phyloP scores from a whole-genome alignment of 257 asterid genomes.

The Solanum commersonii region DNA sequence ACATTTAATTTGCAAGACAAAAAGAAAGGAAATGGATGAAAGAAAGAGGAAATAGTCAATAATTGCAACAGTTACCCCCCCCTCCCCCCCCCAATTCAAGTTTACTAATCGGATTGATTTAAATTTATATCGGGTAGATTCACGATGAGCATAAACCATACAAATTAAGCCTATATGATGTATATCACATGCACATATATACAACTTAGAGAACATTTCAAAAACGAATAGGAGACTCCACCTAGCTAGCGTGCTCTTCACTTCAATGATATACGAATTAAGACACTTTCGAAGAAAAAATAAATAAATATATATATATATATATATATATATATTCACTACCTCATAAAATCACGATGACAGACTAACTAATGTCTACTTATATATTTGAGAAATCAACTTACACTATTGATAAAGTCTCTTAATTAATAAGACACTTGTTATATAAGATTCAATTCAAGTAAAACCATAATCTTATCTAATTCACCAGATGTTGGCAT shows the following conservation, averaged over 20 bases:
- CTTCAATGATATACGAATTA: too few relatives aligned
- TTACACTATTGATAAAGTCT: too few relatives aligned
- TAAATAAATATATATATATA: too few relatives aligned
- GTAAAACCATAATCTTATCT: not conserved
- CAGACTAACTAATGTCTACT: not conserved
- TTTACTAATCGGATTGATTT: not conserved
- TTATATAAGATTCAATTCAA: not conserved
- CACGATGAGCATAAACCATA: rapidly evolving
- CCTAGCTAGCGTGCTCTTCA: not conserved
- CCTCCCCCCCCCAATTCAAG: not conserved
- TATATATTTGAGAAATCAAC: not conserved
- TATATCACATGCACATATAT: not conserved
- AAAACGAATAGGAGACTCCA: not conserved
- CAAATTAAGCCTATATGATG: not conserved
- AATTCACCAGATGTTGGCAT: not conserved
- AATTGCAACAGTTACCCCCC: not conserved
- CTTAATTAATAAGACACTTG: too few relatives aligned
- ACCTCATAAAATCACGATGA: too few relatives aligned
- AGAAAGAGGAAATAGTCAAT: not conserved
- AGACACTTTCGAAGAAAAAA: not conserved
- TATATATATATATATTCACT: too few relatives aligned
- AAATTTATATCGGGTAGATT: not conserved
- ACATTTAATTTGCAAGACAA: not conserved
- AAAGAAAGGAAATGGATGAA: not conserved
- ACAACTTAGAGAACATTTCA: not conserved